phyloP scores from a whole-genome alignment of 352 stramenopile species.

The Pythium aristosporum region DNA sequence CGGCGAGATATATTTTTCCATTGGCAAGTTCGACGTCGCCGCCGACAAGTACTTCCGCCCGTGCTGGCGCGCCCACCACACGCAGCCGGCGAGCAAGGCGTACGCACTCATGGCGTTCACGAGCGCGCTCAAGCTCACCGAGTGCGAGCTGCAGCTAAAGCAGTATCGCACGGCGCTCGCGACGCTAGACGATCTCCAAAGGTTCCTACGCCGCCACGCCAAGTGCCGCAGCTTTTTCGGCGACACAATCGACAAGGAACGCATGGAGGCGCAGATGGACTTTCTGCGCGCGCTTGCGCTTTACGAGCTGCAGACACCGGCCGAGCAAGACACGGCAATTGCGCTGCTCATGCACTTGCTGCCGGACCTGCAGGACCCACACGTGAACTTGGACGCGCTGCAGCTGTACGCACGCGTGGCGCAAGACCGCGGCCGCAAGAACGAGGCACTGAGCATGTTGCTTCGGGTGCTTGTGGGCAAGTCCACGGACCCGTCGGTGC shows the following conservation, averaged over 20 bases:
- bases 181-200: conserved; percentile 45
- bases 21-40: conserved; percentile 39
- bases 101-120: conserved; percentile 37
- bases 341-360: conserved; percentile 55
- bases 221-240: conserved; percentile 32
- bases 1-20: conserved; percentile 50
- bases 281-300: conserved; percentile 48
- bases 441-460: conserved; percentile 66
- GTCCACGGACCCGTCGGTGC: conserved; percentile 47
- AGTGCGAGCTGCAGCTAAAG: conserved; percentile 41
- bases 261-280: conserved; percentile 48
- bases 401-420: conserved; percentile 62
- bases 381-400: conserved; percentile 65
- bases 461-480: conserved; percentile 59
- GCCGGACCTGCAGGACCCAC: conserved; percentile 44
- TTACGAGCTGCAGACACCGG: conserved; percentile 39
- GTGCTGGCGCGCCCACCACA: conserved; percentile 42
- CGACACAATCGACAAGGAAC: conserved; percentile 32
- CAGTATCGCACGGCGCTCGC: conserved; percentile 31
- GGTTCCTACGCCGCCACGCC: conserved; percentile 37
- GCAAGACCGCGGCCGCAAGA: conserved; percentile 55
- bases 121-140: conserved; percentile 42
- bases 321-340: conserved; percentile 56
- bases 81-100: conserved; percentile 24
- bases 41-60: conserved; percentile 40